A percentile compares a stretch with the other conserved stretches of the same genome.
These are phyloP conservation scores for Cytospora schulzeri DNA, from an alignment of 2,329 filamentous ascomycete species.

Conservation along the genomic window DNA sequence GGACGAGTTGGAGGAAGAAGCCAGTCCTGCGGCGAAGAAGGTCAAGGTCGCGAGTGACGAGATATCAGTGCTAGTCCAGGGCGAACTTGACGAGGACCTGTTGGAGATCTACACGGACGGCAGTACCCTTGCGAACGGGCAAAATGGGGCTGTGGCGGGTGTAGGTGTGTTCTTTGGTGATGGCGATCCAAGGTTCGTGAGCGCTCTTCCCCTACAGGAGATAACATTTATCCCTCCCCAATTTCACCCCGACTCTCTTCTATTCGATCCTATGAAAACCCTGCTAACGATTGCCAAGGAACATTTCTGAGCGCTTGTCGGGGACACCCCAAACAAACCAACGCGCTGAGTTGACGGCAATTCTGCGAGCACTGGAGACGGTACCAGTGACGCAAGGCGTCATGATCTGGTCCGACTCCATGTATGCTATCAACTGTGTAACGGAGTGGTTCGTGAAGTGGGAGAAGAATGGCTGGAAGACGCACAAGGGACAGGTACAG, in stretches of 20 bases:
- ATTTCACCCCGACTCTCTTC: no score
- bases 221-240: not conserved
- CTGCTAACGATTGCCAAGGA: slow-evolving; percentile 42
- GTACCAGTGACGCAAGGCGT: slow-evolving; percentile 68
- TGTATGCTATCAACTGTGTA: slow-evolving; percentile 87
- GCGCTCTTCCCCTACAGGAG: slow-evolving; percentile 9
- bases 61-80: slow-evolving; percentile 12
- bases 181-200: slow-evolving; percentile 53
- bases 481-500: slow-evolving; percentile 72
- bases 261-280: no score
- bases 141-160: slow-evolving; percentile 56
- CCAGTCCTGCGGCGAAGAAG: slow-evolving; percentile 41
- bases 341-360: slow-evolving; percentile 89
- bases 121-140: slow-evolving; percentile 62
- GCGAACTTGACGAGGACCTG: slow-evolving; percentile 35
- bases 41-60: slow-evolving; percentile 32
- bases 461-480: slow-evolving; percentile 77
- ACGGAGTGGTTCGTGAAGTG: slow-evolving; percentile 82
- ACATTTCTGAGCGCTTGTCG: slow-evolving; percentile 73
- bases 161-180: slow-evolving; percentile 66
- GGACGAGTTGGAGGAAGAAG: slow-evolving; percentile 34
- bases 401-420: slow-evolving; percentile 84
- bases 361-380: slow-evolving; percentile 79
- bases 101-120: slow-evolving; percentile 64
- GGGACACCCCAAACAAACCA: slow-evolving; percentile 88